These are phyloP conservation scores for Plasmodium gonderi DNA, from an alignment of 169 alveolate species.

Conservation along the genomic window DNA sequence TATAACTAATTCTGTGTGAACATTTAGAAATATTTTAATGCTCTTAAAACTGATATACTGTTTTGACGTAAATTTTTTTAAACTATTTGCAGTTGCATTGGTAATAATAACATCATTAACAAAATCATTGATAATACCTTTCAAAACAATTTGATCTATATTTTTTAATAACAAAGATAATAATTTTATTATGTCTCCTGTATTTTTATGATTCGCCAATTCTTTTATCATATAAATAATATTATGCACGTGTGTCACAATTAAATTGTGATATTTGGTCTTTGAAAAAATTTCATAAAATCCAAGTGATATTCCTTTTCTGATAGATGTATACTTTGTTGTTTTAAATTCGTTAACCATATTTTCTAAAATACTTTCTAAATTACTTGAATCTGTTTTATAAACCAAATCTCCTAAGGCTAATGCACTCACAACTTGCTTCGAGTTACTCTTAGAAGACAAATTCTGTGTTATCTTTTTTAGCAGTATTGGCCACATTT, in stretches of 20 bases:
- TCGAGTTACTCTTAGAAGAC: constrained; percentile 56
- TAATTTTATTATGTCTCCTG: constrained; percentile 41
- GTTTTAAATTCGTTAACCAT: constrained; percentile 63
- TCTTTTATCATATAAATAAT: constrained; percentile 72
- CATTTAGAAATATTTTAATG: constrained; percentile 57
- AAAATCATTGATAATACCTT: constrained; percentile 35
- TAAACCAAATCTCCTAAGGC: constrained; percentile 65
- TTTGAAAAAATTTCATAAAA: constrained; percentile 72
- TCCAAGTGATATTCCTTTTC: constrained; percentile 64
- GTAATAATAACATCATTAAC: constrained; percentile 1
- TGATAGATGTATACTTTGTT: constrained; percentile 45
- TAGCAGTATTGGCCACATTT: constrained; percentile 67
- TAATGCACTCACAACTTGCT: constrained; percentile 65
- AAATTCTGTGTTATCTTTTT: constrained; percentile 72
- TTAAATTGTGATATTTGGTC: constrained; percentile 30
- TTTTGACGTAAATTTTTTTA: constrained; percentile 15
- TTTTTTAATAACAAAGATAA: constrained; percentile 34
- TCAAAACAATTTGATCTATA: constrained; percentile 12
- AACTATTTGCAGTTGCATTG: neutral
- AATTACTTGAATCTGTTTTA: constrained; percentile 39
- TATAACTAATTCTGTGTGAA: constrained; percentile 58
- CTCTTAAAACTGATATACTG: constrained; percentile 50
- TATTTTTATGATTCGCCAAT: constrained; percentile 46
- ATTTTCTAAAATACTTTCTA: constrained; percentile 52
- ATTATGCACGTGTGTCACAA: constrained; percentile 32